Conservation (phyloP, 2,329 filamentous ascomycete genomes). For the Neofusicoccum sp. region DNA sequence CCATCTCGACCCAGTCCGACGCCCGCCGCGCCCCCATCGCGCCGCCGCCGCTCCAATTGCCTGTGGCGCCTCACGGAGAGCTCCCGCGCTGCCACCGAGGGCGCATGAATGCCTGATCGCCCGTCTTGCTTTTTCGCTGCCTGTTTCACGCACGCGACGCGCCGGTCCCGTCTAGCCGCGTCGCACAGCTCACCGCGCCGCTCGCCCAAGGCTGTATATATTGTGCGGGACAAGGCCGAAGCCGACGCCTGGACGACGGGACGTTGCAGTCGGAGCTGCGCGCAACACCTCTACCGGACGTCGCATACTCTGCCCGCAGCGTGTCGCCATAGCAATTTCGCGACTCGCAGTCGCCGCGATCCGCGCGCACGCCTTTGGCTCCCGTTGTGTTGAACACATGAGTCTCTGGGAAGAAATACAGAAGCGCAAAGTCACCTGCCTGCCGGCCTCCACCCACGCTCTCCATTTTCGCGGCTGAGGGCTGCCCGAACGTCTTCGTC, state of each 20-base stretch:
- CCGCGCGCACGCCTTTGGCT: not conserved
- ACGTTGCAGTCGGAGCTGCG: not conserved
- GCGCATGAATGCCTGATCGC: not conserved
- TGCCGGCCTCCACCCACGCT: not conserved
- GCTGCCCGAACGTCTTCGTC: not conserved
- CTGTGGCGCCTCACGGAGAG: not conserved
- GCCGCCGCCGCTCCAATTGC: constrained; percentile 6
- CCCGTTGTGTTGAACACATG: not conserved
- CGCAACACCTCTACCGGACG: not conserved
- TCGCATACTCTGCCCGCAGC: not conserved
- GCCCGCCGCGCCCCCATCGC: not conserved
- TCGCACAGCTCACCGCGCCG: not conserved
- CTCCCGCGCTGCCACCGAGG: not conserved
- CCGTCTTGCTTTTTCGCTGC: not conserved
- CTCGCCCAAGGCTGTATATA: not conserved
- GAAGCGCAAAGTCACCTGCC: not conserved
- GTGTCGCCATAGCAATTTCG: not conserved
- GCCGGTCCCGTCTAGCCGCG: not conserved
- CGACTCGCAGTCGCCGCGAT: not conserved
- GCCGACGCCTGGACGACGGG: not conserved
- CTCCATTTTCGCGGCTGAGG: not conserved
- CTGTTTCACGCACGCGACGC: constrained; percentile 1
- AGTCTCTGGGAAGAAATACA: not conserved
- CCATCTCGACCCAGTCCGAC: not conserved
- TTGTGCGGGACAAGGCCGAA: not conserved